These are phyloP conservation scores for Umbilicus rupestris DNA, from an alignment of 164 flowering plant genomes.

Conservation along the genomic window DNA sequence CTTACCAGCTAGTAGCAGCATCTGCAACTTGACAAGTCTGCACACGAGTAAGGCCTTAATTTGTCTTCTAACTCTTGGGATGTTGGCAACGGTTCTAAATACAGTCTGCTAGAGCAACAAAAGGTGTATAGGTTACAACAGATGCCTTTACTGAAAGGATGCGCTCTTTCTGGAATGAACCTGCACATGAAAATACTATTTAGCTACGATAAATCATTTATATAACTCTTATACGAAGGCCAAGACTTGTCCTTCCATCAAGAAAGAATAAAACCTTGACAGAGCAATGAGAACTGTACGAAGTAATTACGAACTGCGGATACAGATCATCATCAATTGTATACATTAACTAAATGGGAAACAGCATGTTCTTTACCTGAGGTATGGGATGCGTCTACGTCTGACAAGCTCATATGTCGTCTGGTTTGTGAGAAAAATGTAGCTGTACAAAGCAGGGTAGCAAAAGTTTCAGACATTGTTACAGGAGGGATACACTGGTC, in stretches of 20 bases:
- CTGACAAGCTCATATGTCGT: slow-evolving; percentile 90
- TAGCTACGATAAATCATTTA: background rate
- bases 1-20: slow-evolving; percentile 59
- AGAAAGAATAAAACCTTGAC: background rate
- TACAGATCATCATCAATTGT: background rate
- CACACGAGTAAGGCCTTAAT: slow-evolving; percentile 63
- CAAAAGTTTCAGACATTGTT: too few relatives aligned
- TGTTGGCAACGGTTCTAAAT: slow-evolving; percentile 59
- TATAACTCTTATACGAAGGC: background rate
- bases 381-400: slow-evolving; percentile 63
- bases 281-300: background rate
- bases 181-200: slow-evolving; percentile 27
- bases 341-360: background rate
- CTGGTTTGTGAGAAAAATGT: slow-evolving; percentile 80
- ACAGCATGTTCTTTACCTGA: slow-evolving; percentile 35
- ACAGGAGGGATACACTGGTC: slow-evolving; percentile 7
- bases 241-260: background rate
- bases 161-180: slow-evolving; percentile 71
- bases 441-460: slow-evolving; percentile 52
- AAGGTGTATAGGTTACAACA: slow-evolving; percentile 62
- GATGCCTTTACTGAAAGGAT: slow-evolving; percentile 80
- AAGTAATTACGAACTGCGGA: too few relatives aligned
- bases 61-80: slow-evolving; percentile 51
- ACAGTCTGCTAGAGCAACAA: slow-evolving; percentile 41
- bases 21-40: slow-evolving; percentile 54